Evolutionary conservation across 1,284 basidiomycete species (phyloP).

Genomic region (Marasmius oreades): DNA sequence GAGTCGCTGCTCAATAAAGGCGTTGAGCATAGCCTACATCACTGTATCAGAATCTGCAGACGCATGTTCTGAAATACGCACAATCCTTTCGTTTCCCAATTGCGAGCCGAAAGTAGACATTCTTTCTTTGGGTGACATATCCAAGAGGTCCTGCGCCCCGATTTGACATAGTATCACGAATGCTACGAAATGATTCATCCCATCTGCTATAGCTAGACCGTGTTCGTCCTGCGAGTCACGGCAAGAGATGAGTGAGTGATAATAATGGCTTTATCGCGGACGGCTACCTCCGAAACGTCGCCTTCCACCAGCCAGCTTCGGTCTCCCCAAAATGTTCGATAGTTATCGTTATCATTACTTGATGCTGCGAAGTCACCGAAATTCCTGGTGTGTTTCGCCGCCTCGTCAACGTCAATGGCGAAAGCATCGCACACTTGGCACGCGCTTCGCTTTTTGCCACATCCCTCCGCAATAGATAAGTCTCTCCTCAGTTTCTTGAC

Average conservation of each 20-base stretch:
- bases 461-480: slow-evolving; percentile 56
- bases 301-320: slow-evolving; percentile 53
- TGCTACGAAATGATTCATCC: slow-evolving; percentile 68
- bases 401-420: slow-evolving; percentile 53
- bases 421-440: slow-evolving; percentile 53
- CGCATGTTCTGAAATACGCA: slow-evolving; percentile 30
- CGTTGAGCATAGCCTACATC: slow-evolving; percentile 34
- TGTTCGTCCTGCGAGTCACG: slow-evolving; percentile 46
- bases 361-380: slow-evolving; percentile 55
- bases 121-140: slow-evolving; percentile 45
- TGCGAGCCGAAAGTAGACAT: slow-evolving; percentile 40
- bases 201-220: slow-evolving; percentile 45
- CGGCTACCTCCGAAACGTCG: slow-evolving; percentile 49
- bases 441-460: slow-evolving; percentile 38
- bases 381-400: slow-evolving; percentile 47
- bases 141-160: slow-evolving; percentile 52
- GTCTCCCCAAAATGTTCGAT: slow-evolving; percentile 51
- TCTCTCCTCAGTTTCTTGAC: slow-evolving; percentile 61
- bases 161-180: slow-evolving; percentile 55
- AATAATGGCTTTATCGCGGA: not conserved
- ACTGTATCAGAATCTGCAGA: slow-evolving; percentile 10
- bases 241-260: not conserved
- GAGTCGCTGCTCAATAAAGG: slow-evolving; percentile 33
- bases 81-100: slow-evolving; percentile 52
- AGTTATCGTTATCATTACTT: slow-evolving; percentile 37